Base-by-base conservation (phyloP, 768 basidiomycete genomes). In the Termitomyces sp. region DNA sequence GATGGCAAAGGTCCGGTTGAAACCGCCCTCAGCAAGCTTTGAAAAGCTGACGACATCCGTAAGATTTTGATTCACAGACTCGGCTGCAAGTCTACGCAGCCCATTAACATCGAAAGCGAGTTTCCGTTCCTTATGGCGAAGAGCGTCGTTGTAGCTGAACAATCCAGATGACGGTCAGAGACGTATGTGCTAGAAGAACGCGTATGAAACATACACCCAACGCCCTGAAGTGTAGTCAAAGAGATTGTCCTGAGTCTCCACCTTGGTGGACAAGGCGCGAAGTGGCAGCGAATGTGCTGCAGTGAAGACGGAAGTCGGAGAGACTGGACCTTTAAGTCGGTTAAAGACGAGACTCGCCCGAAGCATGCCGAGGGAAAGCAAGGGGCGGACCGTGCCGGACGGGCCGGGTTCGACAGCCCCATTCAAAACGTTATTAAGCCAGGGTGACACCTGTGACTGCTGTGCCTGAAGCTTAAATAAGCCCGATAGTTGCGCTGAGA, bases 1-100 rank as follows among this genome's bases (percentile, higher is more conserved):
- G 14, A 44, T 26, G 14, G 70, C 64, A 61, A 77, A 76, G 41
- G 43, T 24, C 2, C 43, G 22, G 5, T 37, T 37, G 35, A 37
- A 37, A 0, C 35, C 35, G 15, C 35, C 35, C 35, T 37, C 35
- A 6, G 14, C 22, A 3, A 44, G 43, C 24, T 44, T 44, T 6
- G 22, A 24, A 2, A 44, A 15, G 14, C 7, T 24, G 5, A 24
- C 5, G 6, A 44, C 14, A 24, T 44, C 21, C 3, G 12, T 4
- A 24, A 7, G 22, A 24, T 7, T 24, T 24, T 12, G 22, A 26
- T 15, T 12, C 1, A 44, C 43, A 7, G 43, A 44, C 14, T 14
- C 5, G 5, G 43, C 43, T 26, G 43, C 22, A 15, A 44, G 43
- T 24, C 14, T 22, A 44, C 14, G 5, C 2, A 44, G 14, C 43